Base-by-base conservation (phyloP, 345 rosid genomes). In the Odontarrhena argentea region DNA sequence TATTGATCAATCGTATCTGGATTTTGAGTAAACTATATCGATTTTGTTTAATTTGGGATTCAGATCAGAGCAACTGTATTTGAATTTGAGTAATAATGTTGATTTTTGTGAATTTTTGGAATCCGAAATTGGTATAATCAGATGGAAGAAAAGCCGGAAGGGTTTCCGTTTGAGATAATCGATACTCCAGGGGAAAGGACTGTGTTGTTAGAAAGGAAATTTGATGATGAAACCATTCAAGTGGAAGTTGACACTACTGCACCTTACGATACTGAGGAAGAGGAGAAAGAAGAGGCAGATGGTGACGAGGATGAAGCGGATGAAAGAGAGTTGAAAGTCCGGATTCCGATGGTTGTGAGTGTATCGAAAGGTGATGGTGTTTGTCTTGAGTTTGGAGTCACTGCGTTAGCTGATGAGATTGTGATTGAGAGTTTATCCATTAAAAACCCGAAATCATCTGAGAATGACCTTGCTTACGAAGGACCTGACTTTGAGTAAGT, bases 401-500 rank as follows among this genome's bases (percentile, higher is more conserved):
- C 84, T 24, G 88, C 87, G 44, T 82, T 32, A 48, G 62, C 80
- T 0, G 84, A 86, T 56, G 80, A 85, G 78, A 66, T 87, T 55
- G 47, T 78, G 8, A 84, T 85, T 42, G 84, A 87, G 74, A 81
- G 73, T 78, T 67, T 87, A 60, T 82, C 84, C 0, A 50, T 85
- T 37, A 81, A 69, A 55, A 60, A 9, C 67, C 77, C 3, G 72
- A 77, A 42, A 89, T 32, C 76, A 47, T 45, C 67, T 36, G 61
- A 43, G 0, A 42, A 57, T 9, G 74, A 73, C 18, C 85, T 87
- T 73, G 76, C 85, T 7, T 87, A 85, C 44, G 84, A 81, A 68
- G 91, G 91, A 25, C 95, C 95, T 25, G 89, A 84, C 52, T 85
- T 85, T 63, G 32, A 43, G 91, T 87, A 77, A 79, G 87, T 47